These are phyloP conservation scores for Euptelea pleiosperma DNA, from an alignment of 164 flowering plant genomes.

Conservation along the genomic window DNA sequence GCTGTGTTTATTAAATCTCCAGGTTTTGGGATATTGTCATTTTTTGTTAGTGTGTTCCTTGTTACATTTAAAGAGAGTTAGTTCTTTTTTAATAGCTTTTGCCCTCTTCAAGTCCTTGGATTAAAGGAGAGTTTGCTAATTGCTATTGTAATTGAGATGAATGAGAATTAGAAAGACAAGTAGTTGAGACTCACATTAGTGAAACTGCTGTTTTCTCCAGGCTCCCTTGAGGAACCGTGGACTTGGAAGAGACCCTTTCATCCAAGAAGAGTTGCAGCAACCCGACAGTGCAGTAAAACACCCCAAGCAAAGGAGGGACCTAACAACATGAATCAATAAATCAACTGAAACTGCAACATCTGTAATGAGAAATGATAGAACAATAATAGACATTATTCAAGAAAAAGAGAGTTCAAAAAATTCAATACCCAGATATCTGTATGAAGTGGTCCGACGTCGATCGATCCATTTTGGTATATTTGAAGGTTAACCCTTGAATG, in stretches of 20 bases:
- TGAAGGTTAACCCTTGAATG: constrained; percentile 80
- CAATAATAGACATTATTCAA: too few species aligned
- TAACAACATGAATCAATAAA: constrained; percentile 17
- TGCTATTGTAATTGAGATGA: constrained; percentile 1
- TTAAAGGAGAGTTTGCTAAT: too few species aligned
- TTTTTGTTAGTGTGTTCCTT: too few species aligned
- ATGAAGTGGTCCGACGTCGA: constrained; percentile 78
- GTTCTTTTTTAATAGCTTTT: too few species aligned
- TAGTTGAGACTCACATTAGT: constrained; percentile 44
- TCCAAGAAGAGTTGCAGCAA: constrained; percentile 69
- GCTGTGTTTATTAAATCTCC: too few species aligned
- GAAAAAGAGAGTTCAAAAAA: not conserved
- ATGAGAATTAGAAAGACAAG: not conserved
- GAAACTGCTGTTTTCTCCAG: constrained; percentile 44
- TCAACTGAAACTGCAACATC: not conserved
- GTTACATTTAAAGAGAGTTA: too few species aligned
- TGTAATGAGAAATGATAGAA: not conserved
- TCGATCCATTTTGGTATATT: constrained; percentile 63
- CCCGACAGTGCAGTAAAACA: constrained; percentile 76
- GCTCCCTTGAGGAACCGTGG: constrained; percentile 36
- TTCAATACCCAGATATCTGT: constrained; percentile 67
- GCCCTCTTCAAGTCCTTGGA: too few species aligned
- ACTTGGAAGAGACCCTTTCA: constrained; percentile 35
- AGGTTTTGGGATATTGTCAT: too few species aligned
- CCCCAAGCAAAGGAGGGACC: constrained; percentile 87